These are phyloP conservation scores for Phallus indusiatus DNA, from an alignment of 768 basidiomycete genomes.

Conservation along the genomic window DNA sequence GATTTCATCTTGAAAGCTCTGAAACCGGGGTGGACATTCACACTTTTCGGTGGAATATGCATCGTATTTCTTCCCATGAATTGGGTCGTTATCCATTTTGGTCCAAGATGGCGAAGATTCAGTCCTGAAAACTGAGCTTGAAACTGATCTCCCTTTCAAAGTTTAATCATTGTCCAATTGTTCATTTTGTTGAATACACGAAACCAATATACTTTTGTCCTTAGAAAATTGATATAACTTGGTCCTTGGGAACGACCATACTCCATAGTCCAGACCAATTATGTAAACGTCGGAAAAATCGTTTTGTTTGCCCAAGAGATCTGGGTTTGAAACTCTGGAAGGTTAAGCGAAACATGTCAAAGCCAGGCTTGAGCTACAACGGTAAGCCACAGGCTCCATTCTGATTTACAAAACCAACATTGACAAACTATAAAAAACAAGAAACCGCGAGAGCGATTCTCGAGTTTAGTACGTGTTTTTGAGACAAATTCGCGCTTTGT, in stretches of 20 bases:
- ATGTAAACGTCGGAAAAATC: neutral
- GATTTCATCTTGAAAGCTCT: conserved; percentile 5
- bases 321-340: neutral
- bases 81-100: neutral
- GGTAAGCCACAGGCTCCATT: neutral
- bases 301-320: neutral
- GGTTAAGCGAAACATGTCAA: neutral
- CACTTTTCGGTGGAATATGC: conserved; percentile 9
- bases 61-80: conserved; percentile 1
- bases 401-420: neutral
- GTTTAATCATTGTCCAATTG: too few species aligned
- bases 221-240: too few species aligned
- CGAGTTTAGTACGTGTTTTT: conserved; percentile 3
- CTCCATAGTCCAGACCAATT: too few species aligned
- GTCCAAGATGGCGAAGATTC: neutral
- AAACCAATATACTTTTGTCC: too few species aligned
- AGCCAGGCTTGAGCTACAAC: neutral
- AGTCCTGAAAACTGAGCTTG: neutral
- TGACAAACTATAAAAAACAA: neutral
- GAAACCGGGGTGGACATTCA: conserved; percentile 6
- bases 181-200: too few species aligned
- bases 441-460: conserved; percentile 7
- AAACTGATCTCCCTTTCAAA: too few species aligned
- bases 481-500: neutral
- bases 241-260: too few species aligned